phyloP scores from a whole-genome alignment of 108 stramenopile species.

The Craspedostauros australis region DNA sequence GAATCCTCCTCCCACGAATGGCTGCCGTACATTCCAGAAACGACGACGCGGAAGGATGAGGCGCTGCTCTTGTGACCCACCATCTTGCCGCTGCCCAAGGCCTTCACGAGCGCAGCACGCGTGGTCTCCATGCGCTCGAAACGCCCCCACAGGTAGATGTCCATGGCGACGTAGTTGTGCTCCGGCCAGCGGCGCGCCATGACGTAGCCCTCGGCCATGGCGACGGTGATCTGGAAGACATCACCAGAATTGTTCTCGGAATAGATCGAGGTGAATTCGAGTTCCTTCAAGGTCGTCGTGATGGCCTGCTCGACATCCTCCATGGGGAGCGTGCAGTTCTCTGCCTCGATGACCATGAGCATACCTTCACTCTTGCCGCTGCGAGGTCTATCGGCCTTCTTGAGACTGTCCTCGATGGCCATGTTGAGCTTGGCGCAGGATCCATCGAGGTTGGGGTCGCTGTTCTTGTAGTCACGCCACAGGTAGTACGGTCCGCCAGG shows the following conservation, averaged over 20 bases:
- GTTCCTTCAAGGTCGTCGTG: conserved; percentile 17
- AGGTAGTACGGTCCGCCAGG: conserved; percentile 2
- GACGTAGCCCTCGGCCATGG: conserved; percentile 60
- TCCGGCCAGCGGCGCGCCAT: conserved; percentile 43
- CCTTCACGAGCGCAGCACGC: conserved; percentile 12
- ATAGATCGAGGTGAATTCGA: conserved; percentile 28
- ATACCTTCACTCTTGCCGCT: conserved; percentile 30
- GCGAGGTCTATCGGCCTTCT: conserved; percentile 5
- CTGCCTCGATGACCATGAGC: conserved; percentile 49
- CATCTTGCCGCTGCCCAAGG: conserved; percentile 17
- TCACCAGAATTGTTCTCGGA: conserved; percentile 21
- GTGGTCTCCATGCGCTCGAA: conserved; percentile 30
- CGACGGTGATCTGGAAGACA: conserved; percentile 11
- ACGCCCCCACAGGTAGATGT: conserved; percentile 49
- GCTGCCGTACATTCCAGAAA: conserved; percentile 77
- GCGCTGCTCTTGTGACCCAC: conserved; percentile 3
- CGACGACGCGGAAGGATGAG: conserved; percentile 61
- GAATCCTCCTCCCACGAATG: conserved; percentile 77
- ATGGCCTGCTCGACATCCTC: conserved; percentile 3
- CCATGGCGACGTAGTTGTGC: conserved; percentile 51
- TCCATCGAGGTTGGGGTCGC: too few species aligned
- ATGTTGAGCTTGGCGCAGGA: too few species aligned
- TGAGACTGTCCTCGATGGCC: too few species aligned
- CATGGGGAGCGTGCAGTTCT: conserved; percentile 32
- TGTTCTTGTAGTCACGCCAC: conserved; percentile 8